phyloP scores from a whole-genome alignment of 176 grass and related monocot species.

The Oryza brachyantha region DNA sequence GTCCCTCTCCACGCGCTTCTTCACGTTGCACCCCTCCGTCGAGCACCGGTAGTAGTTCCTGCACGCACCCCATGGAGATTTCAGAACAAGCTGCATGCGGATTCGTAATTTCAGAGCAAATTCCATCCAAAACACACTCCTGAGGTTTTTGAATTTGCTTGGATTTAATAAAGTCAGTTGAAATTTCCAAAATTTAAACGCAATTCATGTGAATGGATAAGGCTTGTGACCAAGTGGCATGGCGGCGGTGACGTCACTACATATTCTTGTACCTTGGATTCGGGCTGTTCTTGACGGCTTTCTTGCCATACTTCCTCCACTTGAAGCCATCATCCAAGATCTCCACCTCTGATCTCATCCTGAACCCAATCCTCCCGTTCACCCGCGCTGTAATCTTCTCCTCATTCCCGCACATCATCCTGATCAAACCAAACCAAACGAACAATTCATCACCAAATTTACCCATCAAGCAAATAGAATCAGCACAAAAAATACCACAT shows the following conservation, averaged over 20 bases:
- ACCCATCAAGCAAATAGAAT: background rate
- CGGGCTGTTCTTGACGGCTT: slow-evolving; percentile 83
- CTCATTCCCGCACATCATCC: background rate
- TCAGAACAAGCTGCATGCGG: too few relatives aligned
- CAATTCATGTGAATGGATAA: too few relatives aligned
- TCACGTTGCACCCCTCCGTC: slow-evolving; percentile 50
- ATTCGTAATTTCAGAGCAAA: background rate
- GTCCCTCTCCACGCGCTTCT: slow-evolving; percentile 68
- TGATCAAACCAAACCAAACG: background rate
- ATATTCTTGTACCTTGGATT: slow-evolving; percentile 66
- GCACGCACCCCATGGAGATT: background rate
- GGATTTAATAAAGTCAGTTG: background rate
- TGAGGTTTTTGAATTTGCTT: background rate
- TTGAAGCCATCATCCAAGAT: slow-evolving; percentile 92
- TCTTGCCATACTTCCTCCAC: slow-evolving; percentile 98
- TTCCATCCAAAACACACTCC: too few relatives aligned
- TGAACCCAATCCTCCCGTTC: slow-evolving; percentile 67
- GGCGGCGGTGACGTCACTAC: background rate
- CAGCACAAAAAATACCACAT: background rate
- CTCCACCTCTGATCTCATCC: slow-evolving; percentile 73
- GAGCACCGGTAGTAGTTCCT: slow-evolving; percentile 77
- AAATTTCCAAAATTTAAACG: background rate
- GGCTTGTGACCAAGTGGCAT: background rate
- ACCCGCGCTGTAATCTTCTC: background rate
- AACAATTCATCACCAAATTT: background rate